Base-by-base conservation (phyloP, 2,329 filamentous ascomycete species). In the Clarireedia homoeocarpa region DNA sequence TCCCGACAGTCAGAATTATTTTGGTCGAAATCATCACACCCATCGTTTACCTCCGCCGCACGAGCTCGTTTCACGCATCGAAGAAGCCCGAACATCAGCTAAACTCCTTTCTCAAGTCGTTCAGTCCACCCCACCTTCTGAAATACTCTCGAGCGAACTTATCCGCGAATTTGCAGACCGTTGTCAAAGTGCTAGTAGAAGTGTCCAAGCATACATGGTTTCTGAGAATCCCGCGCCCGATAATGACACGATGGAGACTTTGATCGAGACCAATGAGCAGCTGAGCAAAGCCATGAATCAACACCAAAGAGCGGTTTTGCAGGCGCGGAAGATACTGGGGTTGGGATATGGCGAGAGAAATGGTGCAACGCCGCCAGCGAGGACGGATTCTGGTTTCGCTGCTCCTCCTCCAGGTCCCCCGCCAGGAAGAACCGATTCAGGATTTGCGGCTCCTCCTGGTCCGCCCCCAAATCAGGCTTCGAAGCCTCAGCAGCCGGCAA, bases 241-340 rank as follows among this genome's bases (percentile, higher is more conserved):
- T 70, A 92, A 96, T 66, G 87, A 96, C 63, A 97, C 92, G 1
- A 90, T 97, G 81, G 84, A 94, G 68, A 91, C 84, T 14, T 75
- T 99, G 59, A 96, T 99, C 66, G 91, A 96, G 71, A 94, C 90
- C 14, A 96, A 95, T 69, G 94, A 97, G 71, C 88, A 92, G 68
- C 77, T 99, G 30, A 88, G 89, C 59, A 82, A 88, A 46, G 86
- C 91, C 0, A 77, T 92, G 42, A 94, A 84, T 61, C 85, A 90
- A 68, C 89, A 96, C 70, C 89, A 95, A 71, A 84, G 91, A 54
- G 86, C 90, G 9, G 75, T 95, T 42, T 72, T 86, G n/a, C 78
- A 77, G 57, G 81, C 83, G 2, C 74, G 79, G 59, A 85, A 84
- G 66, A 73, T 77, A 39, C 70, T 80, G 4, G 78, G 78, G 10